Conservation (phyloP, 345 rosid species). For the Geranium rotundifolium region DNA sequence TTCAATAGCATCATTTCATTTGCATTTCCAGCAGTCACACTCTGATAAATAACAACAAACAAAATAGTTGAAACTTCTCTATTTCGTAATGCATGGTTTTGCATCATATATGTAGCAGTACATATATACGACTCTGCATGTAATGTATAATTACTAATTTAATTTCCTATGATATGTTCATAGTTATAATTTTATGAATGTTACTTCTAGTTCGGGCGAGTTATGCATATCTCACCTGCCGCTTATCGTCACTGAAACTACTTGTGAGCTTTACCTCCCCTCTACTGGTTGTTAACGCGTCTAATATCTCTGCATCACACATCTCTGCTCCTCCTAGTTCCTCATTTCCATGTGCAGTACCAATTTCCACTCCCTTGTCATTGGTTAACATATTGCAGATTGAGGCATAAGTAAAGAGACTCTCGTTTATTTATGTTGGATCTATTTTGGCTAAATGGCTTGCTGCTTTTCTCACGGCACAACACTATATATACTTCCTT, state of each 20-base stretch:
- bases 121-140: no score
- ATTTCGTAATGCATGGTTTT: not conserved
- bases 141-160: no score
- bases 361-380: conserved; percentile 24
- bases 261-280: conserved; percentile 65
- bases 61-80: not conserved
- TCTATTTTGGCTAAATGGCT: no score
- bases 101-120: not conserved
- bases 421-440: no score
- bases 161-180: no score
- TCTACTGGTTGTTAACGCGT: conserved; percentile 68
- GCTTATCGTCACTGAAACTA: conserved; percentile 41
- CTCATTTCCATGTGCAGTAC: conserved; percentile 5
- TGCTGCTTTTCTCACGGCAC: no score
- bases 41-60: not conserved
- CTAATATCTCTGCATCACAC: conserved; percentile 55
- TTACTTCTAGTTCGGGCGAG: no score
- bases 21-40: not conserved
- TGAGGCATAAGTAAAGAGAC: no score
- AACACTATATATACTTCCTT: no score
- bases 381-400: not conserved
- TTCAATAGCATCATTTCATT: not conserved
- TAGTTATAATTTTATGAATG: no score
- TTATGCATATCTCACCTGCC: conserved; percentile 17
- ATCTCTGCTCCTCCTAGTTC: conserved; percentile 26